Percentiles rank a stretch among this genome's conserved stretches.
These are phyloP conservation scores for Sordaria brevicollis DNA, from an alignment of 495 filamentous ascomycete species.

Conservation along the genomic window DNA sequence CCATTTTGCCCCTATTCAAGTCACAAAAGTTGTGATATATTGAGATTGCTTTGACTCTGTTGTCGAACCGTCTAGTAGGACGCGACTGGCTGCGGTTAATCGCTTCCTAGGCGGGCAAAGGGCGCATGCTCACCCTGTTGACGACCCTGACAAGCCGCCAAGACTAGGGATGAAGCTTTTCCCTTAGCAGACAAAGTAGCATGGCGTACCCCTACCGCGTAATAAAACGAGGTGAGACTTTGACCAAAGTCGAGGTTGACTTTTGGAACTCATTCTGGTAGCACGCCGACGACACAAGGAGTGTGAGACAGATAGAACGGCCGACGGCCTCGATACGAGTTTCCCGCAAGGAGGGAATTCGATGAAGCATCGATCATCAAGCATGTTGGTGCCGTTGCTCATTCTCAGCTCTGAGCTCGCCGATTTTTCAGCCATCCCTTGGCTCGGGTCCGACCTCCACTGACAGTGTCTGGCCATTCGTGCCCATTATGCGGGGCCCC, in stretches of 20 bases:
- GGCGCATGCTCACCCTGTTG: background rate
- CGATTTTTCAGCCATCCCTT: background rate
- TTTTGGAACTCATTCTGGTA: background rate
- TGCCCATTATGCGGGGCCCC: background rate
- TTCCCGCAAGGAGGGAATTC: background rate
- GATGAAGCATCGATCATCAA: background rate
- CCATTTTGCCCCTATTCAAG: background rate
- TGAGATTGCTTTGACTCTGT: background rate
- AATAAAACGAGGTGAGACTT: background rate
- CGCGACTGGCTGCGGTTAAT: background rate
- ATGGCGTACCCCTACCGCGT: background rate
- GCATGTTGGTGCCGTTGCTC: background rate
- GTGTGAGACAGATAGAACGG: background rate
- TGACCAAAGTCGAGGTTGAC: background rate
- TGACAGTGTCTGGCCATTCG: background rate
- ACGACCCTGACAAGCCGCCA: background rate
- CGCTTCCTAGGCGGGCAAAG: background rate
- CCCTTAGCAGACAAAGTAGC: background rate
- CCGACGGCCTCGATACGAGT: background rate
- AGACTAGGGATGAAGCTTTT: background rate
- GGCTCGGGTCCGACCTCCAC: background rate
- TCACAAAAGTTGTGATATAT: background rate
- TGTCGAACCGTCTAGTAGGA: background rate
- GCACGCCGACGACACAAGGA: background rate
- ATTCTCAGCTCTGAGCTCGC: background rate